Evolutionary conservation across 192 early-diverging fungal species (phyloP).

Genomic region (Coemansia sp.): DNA sequence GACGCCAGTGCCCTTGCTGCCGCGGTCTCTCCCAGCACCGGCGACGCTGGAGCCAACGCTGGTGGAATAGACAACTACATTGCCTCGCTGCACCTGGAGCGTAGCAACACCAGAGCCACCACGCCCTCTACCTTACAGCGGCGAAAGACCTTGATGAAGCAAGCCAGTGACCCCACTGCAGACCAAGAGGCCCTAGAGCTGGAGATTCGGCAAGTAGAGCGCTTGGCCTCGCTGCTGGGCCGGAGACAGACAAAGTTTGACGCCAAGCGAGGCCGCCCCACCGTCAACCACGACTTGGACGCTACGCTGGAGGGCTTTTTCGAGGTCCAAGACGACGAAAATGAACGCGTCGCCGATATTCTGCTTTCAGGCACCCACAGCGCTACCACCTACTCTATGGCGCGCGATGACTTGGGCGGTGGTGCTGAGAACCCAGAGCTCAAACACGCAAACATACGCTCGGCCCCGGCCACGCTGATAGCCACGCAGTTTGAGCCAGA

Average conservation of each 20-base stretch:
- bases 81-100: slow-evolving; percentile 40
- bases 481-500: slow-evolving; percentile 15
- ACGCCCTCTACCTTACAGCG: slow-evolving; percentile 17
- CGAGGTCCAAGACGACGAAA: slow-evolving; percentile 39
- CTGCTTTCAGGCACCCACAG: slow-evolving; percentile 24
- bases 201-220: slow-evolving; percentile 46
- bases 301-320: slow-evolving; percentile 43
- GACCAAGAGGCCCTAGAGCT: slow-evolving; percentile 51
- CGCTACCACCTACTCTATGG: background rate
- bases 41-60: background rate
- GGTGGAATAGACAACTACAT: slow-evolving; percentile 31
- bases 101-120: slow-evolving; percentile 31
- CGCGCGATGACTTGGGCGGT: background rate
- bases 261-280: slow-evolving; percentile 19
- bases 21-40: background rate
- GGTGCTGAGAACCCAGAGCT: slow-evolving; percentile 27
- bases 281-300: slow-evolving; percentile 48
- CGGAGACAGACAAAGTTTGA: slow-evolving; percentile 46
- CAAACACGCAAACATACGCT: slow-evolving; percentile 30
- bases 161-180: slow-evolving; percentile 40
- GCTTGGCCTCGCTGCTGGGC: slow-evolving; percentile 44
- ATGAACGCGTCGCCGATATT: slow-evolving; percentile 36
- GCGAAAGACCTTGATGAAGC: slow-evolving; percentile 42
- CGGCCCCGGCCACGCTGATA: slow-evolving; percentile 30
- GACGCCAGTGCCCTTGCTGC: background rate